A percentile compares a stretch with the other conserved stretches of the same genome.
Evolutionary conservation across 2,329 filamentous ascomycete species (phyloP).

Genomic region (Epichloe sibirici): DNA sequence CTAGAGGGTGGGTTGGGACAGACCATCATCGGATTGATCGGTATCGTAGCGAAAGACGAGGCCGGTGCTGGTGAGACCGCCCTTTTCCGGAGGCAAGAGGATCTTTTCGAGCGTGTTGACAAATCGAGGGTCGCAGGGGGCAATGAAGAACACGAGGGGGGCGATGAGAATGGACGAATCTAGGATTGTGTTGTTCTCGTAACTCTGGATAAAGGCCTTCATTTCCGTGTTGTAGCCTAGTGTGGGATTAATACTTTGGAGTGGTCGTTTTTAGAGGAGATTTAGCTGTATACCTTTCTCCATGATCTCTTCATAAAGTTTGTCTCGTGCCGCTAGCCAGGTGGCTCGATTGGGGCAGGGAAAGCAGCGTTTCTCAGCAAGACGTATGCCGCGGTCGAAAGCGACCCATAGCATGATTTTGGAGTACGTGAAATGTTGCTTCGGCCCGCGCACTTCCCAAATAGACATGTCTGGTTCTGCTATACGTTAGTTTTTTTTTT

Average conservation of each 20-base stretch:
- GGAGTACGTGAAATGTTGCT: constrained; percentile 70
- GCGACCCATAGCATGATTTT: constrained; percentile 78
- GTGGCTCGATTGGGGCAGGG: constrained; percentile 57
- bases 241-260: neutral
- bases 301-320: constrained; percentile 66
- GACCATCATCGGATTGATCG: constrained; percentile 55
- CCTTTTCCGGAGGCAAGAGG: constrained; percentile 59
- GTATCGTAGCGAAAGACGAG: constrained; percentile 68
- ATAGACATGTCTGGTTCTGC: constrained; percentile 66
- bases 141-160: constrained; percentile 68
- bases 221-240: constrained; percentile 51
- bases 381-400: constrained; percentile 60
- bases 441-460: constrained; percentile 66
- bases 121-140: constrained; percentile 66
- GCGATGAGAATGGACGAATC: constrained; percentile 68
- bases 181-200: constrained; percentile 56
- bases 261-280: neutral
- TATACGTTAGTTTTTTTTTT: constrained; percentile 3
- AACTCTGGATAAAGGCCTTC: constrained; percentile 62
- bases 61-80: constrained; percentile 61
- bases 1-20: neutral
- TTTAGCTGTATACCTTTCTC: constrained; percentile 36
- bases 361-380: constrained; percentile 63
- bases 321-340: constrained; percentile 56
- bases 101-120: constrained; percentile 60